Evolutionary conservation across 306 rosid genomes (phyloP).

Genomic region (Malus sieversii): DNA sequence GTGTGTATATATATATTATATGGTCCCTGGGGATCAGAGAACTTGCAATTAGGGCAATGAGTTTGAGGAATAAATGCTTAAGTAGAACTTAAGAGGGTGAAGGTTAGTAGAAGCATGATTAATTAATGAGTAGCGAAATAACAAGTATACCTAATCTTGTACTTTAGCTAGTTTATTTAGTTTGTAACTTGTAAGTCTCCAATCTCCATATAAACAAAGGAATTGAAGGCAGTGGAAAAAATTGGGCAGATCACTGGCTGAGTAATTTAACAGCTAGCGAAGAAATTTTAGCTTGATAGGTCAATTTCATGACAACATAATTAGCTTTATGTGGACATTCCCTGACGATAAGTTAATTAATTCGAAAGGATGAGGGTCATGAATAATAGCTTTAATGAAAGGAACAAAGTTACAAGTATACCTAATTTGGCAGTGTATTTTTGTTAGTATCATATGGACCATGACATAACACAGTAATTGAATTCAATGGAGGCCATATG

Average conservation of each 20-base stretch:
- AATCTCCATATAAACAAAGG: neutral
- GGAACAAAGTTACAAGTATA: neutral
- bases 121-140: neutral
- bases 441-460: neutral
- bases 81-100: neutral
- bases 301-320: neutral
- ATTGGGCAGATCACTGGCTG: neutral
- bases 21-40: neutral
- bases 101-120: neutral
- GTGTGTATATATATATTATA: neutral
- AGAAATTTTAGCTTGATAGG: neutral
- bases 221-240: neutral
- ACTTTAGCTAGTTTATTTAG: neutral
- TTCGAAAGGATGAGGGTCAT: neutral
- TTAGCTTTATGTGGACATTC: neutral
- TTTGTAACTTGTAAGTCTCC: neutral
- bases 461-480: too few species aligned
- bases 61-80: neutral
- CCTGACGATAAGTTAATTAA: neutral
- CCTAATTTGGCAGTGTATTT: neutral
- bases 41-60: neutral
- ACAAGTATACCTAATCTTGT: neutral
- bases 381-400: neutral
- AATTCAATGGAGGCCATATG: too few species aligned
- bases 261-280: too few species aligned